Percentiles rank a stretch among this genome's conserved stretches.
These are phyloP conservation scores for Ustilago cynodontis DNA, from an alignment of 1,284 basidiomycete species.

Conservation along the genomic window DNA sequence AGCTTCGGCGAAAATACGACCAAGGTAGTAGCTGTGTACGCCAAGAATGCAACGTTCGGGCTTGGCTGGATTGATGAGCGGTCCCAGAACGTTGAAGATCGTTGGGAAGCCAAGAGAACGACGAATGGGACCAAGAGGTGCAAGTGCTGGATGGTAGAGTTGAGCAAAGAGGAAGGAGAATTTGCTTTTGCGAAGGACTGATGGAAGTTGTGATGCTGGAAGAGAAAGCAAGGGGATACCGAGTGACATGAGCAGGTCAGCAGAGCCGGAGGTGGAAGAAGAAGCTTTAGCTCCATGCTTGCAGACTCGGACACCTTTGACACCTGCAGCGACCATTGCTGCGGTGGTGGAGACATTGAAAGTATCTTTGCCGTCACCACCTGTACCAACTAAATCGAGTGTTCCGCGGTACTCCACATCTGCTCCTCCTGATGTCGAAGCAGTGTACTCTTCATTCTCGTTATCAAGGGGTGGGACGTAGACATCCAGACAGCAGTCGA, in stretches of 20 bases:
- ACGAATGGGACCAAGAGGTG: constrained; percentile 85
- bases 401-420: constrained; percentile 54
- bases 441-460: constrained; percentile 21
- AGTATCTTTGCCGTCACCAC: constrained; percentile 96
- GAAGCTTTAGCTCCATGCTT: constrained; percentile 97
- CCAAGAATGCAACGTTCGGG: constrained; percentile 87
- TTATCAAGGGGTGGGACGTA: constrained; percentile 30
- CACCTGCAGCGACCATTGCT: constrained; percentile 92
- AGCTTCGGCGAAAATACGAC: constrained; percentile 83
- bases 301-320: constrained; percentile 85
- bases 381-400: constrained; percentile 76
- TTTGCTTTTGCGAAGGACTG: constrained; percentile 71
- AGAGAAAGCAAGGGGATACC: constrained; percentile 81
- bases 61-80: constrained; percentile 89
- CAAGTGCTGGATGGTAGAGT: constrained; percentile 90
- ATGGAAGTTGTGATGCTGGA: constrained; percentile 72
- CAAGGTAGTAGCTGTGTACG: constrained; percentile 87
- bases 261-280: constrained; percentile 93
- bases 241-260: constrained; percentile 88
- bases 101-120: constrained; percentile 92
- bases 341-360: constrained; percentile 98
- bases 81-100: constrained; percentile 95
- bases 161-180: constrained; percentile 95
- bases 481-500: constrained; percentile 53
- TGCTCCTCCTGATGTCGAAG: background rate